phyloP scores from a whole-genome alignment of 2,329 filamentous ascomycete genomes.

The Colletotrichum paranaense region DNA sequence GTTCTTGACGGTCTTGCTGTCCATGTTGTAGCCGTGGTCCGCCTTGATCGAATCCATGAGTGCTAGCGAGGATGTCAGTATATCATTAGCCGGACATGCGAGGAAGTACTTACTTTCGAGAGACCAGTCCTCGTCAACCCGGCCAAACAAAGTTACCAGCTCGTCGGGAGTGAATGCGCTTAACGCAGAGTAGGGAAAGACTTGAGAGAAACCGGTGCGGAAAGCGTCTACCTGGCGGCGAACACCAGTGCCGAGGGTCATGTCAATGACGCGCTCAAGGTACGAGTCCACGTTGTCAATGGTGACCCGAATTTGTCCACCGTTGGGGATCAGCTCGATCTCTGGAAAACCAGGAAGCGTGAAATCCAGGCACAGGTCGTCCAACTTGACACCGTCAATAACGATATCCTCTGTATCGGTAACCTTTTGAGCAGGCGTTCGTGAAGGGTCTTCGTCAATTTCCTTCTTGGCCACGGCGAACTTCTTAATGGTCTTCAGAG shows the following conservation, averaged over 20 bases:
- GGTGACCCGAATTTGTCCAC: constrained; percentile 79
- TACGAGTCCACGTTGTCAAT: constrained; percentile 94
- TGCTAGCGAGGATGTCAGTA: constrained; percentile 62
- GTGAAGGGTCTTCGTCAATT: constrained; percentile 77
- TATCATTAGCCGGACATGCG: not conserved
- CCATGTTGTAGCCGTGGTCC: constrained; percentile 98
- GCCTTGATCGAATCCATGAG: constrained; percentile 99
- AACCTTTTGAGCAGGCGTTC: constrained; percentile 77
- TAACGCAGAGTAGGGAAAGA: constrained; percentile 94
- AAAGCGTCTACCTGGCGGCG: constrained; percentile 92
- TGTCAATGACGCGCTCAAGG: constrained; percentile 88
- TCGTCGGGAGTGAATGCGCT: constrained; percentile 96
- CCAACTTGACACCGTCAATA: constrained; percentile 81
- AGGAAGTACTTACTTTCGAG: constrained; percentile 81
- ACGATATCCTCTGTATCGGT: constrained; percentile 75
- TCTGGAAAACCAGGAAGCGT: constrained; percentile 90
- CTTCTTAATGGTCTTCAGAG: constrained; percentile 86
- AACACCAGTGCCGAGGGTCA: constrained; percentile 91
- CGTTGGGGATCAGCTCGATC: constrained; percentile 84
- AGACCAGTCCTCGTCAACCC: constrained; percentile 95
- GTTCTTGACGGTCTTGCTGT: constrained; percentile 95
- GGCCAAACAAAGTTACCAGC: constrained; percentile 92
- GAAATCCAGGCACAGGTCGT: constrained; percentile 93
- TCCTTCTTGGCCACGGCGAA: constrained; percentile 86
- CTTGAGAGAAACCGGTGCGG: constrained; percentile 89